Evolutionary conservation across 2,329 filamentous ascomycete genomes (phyloP).

Genomic region (Botryotinia convoluta): DNA sequence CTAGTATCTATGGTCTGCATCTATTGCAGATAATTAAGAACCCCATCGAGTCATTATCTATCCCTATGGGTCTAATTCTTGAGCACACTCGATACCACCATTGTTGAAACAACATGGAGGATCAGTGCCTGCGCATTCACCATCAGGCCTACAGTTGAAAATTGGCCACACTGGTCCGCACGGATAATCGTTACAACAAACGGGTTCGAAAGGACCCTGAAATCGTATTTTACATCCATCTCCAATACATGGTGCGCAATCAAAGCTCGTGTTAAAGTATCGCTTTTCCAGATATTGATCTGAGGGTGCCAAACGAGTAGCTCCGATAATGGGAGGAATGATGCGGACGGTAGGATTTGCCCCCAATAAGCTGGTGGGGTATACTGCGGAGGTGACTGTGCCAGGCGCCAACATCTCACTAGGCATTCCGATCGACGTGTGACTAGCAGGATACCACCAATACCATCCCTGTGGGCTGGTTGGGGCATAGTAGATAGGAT

Average conservation of each 20-base stretch:
- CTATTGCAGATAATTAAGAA: not conserved
- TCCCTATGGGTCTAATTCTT: too few relatives aligned
- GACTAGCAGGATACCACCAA: not conserved
- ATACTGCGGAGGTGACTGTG: not conserved
- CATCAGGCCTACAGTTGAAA: not conserved
- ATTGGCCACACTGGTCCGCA: not conserved
- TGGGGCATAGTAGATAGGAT: not conserved
- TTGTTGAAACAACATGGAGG: not conserved
- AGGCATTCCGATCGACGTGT: not conserved
- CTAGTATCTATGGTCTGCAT: not conserved
- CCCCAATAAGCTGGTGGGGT: not conserved
- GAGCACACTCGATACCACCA: not conserved
- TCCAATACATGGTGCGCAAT: not conserved
- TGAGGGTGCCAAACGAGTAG: not conserved
- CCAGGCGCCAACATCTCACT: not conserved
- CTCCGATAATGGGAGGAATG: not conserved
- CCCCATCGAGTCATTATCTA: not conserved
- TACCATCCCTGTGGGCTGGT: not conserved
- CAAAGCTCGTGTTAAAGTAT: not conserved
- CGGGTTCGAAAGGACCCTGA: rapidly evolving
- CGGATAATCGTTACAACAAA: not conserved
- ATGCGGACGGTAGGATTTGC: not conserved
- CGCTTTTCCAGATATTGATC: not conserved
- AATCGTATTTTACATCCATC: not conserved
- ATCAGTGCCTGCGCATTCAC: not conserved